Evolutionary conservation across 208 protist genomes (phyloP).

Genomic region (Trypanosoma congolense): DNA sequence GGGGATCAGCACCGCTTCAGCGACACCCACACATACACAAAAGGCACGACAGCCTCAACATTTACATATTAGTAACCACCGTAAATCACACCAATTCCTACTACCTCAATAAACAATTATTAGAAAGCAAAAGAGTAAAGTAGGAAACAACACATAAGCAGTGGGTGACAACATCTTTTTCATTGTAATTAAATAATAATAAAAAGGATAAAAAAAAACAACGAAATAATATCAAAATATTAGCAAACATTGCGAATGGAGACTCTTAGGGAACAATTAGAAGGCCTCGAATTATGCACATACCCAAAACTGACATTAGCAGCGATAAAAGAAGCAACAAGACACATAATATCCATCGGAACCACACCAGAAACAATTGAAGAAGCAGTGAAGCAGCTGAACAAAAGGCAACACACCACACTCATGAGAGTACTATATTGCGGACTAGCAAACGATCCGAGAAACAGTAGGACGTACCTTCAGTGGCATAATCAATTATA

Average conservation of each 20-base stretch:
- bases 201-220: neutral
- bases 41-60: too few species aligned
- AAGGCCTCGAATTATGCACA: constrained; percentile 4
- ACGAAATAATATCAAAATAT: neutral
- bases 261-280: constrained; percentile 4
- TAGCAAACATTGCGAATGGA: constrained; percentile 6
- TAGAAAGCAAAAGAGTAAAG: too few species aligned
- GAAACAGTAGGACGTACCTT: constrained; percentile 20
- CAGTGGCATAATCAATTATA: constrained; percentile 25
- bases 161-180: too few species aligned
- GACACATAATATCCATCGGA: constrained; percentile 2
- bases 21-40: too few species aligned
- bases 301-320: constrained; percentile 16
- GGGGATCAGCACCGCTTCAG: too few species aligned
- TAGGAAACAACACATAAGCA: too few species aligned
- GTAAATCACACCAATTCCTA: too few species aligned
- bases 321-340: constrained; percentile 9
- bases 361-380: constrained; percentile 5
- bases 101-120: too few species aligned
- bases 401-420: constrained; percentile 14
- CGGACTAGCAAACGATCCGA: constrained; percentile 16
- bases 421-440: constrained; percentile 31
- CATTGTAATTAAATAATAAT: neutral
- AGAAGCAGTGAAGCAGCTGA: constrained; percentile 7
- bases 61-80: too few species aligned